These are phyloP conservation scores for Saturnispora saitoi DNA, from an alignment of 805 yeast genomes.

Conservation along the genomic window DNA sequence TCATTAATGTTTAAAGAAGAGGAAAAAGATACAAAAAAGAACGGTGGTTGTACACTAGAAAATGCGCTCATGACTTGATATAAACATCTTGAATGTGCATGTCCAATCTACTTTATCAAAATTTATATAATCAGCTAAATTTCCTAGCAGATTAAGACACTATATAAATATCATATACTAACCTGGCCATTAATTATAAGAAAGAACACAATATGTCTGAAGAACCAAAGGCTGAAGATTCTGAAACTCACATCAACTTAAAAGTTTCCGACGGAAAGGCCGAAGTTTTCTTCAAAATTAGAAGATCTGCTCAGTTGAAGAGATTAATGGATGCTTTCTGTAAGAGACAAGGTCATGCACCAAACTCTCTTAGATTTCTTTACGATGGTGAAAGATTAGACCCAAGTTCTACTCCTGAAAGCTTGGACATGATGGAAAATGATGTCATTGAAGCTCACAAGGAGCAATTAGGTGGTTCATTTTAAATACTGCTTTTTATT, in stretches of 20 bases:
- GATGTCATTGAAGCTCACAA: conserved; percentile 96
- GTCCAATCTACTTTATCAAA: not conserved
- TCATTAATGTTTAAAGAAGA: not conserved
- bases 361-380: conserved; percentile 75
- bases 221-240: conserved; percentile 44
- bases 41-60: not conserved
- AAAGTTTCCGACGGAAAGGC: conserved; percentile 91
- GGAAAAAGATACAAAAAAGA: not conserved
- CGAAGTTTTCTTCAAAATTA: conserved; percentile 93
- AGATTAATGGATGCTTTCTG: conserved; percentile 97
- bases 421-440: conserved; percentile 87
- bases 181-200: not conserved
- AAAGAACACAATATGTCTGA: conserved; percentile 23
- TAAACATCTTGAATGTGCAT: not conserved
- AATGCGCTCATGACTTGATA: not conserved
- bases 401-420: conserved; percentile 87
- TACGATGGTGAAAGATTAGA: conserved; percentile 88
- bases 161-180: not conserved
- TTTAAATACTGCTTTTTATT: not conserved
- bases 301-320: conserved; percentile 82
- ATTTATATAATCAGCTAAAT: not conserved
- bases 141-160: not conserved
- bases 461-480: conserved; percentile 74
- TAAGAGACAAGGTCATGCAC: conserved; percentile 90
- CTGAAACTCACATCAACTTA: conserved; percentile 62